Evolutionary conservation across 306 rosid genomes (phyloP).

Genomic region (Boehmeria nivea): DNA sequence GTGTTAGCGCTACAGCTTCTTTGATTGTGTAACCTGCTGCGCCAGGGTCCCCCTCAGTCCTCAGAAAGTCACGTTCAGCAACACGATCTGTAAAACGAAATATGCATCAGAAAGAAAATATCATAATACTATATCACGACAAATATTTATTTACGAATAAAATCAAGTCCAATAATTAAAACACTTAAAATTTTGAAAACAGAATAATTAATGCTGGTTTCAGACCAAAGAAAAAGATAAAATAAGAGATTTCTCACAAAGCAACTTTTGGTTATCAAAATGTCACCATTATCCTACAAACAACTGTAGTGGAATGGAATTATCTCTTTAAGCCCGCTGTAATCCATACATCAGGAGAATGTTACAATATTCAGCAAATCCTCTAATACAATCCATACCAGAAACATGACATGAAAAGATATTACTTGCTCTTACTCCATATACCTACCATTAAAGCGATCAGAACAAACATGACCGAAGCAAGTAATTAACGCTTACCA

Average conservation of each 20-base stretch:
- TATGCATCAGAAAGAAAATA: not conserved
- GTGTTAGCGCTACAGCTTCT: conserved; percentile 76
- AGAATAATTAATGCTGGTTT: not conserved
- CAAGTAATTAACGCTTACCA: conserved; percentile 51
- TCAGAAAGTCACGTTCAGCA: conserved; percentile 70
- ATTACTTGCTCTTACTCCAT: too few relatives aligned
- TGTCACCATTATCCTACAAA: not conserved
- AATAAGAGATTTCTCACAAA: not conserved
- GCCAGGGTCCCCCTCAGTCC: conserved; percentile 88
- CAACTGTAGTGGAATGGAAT: not conserved
- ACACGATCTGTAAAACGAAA: conserved; percentile 30
- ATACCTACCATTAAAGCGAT: too few relatives aligned
- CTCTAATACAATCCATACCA: not conserved
- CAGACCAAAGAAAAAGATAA: too few relatives aligned
- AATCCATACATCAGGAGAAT: too few relatives aligned
- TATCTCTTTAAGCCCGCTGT: too few relatives aligned
- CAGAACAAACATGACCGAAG: too few relatives aligned
- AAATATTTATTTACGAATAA: not conserved
- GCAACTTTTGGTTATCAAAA: not conserved
- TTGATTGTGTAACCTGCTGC: conserved; percentile 89
- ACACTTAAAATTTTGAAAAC: too few relatives aligned
- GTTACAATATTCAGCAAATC: too few relatives aligned
- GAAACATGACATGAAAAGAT: not conserved
- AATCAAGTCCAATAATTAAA: not conserved
- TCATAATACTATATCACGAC: not conserved